These are phyloP conservation scores for Ophiostoma australiae DNA, from an alignment of 2,329 filamentous ascomycete species.

Conservation along the genomic window DNA sequence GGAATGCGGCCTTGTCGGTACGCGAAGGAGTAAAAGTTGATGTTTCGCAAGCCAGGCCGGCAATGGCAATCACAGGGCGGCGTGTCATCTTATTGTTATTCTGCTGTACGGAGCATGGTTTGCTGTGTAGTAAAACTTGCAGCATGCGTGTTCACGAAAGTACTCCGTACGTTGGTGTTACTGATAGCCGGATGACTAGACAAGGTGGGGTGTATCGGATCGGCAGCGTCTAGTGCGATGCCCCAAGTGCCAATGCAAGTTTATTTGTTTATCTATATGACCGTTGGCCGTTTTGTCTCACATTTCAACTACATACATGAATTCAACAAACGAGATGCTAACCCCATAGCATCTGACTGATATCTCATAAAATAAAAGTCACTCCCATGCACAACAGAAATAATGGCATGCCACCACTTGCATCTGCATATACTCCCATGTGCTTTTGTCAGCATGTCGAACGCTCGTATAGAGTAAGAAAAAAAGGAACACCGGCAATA, in stretches of 20 bases:
- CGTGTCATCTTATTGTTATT: constrained; percentile 8
- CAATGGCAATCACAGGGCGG: constrained; percentile 45
- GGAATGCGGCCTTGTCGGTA: constrained; percentile 46
- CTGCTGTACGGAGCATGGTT: neutral
- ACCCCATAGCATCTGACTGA: too few species aligned
- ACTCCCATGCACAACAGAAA: too few species aligned
- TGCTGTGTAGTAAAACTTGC: neutral
- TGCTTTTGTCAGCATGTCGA: too few species aligned
- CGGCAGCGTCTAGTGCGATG: neutral
- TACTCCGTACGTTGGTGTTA: neutral
- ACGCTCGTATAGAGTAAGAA: too few species aligned
- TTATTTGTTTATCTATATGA: neutral
- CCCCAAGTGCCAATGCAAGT: neutral
- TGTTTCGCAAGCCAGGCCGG: constrained; percentile 50
- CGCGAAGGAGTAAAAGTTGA: constrained; percentile 50
- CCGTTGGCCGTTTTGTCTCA: neutral
- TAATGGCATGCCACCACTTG: too few species aligned
- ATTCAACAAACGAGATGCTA: neutral
- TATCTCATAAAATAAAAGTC: too few species aligned
- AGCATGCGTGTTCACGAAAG: neutral
- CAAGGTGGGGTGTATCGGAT: neutral
- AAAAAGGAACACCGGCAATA: too few species aligned
- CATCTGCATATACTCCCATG: too few species aligned
- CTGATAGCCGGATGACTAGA: neutral
- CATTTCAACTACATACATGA: neutral